Percentiles rank a stretch among this genome's conserved stretches.
Evolutionary conservation across 257 asterid species (phyloP).

Genomic region (Pogostemon cablin): DNA sequence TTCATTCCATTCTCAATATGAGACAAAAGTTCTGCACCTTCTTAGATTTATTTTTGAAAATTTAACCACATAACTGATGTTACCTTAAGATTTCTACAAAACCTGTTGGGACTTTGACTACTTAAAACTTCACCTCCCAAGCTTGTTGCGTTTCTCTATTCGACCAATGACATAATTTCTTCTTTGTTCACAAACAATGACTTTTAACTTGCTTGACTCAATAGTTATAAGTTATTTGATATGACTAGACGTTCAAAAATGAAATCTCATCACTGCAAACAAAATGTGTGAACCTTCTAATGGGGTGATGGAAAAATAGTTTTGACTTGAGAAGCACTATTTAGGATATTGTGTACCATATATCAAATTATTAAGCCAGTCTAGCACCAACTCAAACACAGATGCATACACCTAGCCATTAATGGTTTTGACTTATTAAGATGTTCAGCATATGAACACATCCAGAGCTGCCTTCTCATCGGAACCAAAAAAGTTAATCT

Average conservation of each 20-base stretch:
- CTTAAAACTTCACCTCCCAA: conserved; percentile 10
- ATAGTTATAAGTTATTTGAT: neutral
- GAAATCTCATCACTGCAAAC: neutral
- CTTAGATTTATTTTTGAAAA: no score
- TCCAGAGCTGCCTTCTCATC: neutral
- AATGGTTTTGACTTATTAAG: neutral
- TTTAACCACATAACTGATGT: neutral
- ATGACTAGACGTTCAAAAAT: neutral
- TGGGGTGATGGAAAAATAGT: neutral
- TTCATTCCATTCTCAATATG: conserved; percentile 4
- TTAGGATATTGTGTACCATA: neutral
- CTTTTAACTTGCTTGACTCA: neutral
- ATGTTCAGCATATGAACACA: conserved; percentile 8
- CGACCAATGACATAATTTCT: neutral
- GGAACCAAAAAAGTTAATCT: neutral
- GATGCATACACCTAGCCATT: neutral
- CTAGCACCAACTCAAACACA: neutral
- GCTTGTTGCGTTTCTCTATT: neutral
- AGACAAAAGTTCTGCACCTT: neutral
- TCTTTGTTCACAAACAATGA: conserved; percentile 9
- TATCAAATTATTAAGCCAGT: neutral
- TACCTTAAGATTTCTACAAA: neutral
- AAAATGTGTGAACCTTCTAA: conserved; percentile 1
- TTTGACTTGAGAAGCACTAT: neutral
- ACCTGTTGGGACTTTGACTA: conserved; percentile 9